Evolutionary conservation across 2,329 filamentous ascomycete species (phyloP), one percentile per base, ranked within the genome.

Genomic region (Botrytis elliptica): DNA sequence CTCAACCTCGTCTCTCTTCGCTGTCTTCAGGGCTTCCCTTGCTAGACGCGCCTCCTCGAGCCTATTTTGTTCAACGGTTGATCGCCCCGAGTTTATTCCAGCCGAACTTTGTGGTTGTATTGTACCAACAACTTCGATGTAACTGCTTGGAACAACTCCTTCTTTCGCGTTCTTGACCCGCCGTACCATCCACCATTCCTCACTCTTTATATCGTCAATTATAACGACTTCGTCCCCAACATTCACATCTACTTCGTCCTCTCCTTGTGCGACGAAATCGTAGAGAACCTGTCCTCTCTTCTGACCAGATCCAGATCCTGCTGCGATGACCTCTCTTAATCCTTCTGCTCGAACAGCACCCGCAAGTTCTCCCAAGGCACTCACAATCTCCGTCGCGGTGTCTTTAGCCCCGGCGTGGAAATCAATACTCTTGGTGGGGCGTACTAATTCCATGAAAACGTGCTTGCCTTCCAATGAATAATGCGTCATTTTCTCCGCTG

Each of bases 381-480:
- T 88, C 46, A 97, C 93, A 80, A 99, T 98, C 83, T 98, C 95
- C 77, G 95, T 90, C 10, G 96, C 96, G 9, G 95, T 98, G 82
- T 98, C 96, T 83, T 98, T 99, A 64, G 95, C 94, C 62, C 96
- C 96, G 29, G 96, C 97, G 82, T 99, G 96, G 77, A 99, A 97
- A 83, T 99, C 96, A 74, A 98, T 87, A 82, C 94, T 98, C 85
- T 95, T 98, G 83, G 93, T 97, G 10, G 96, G 96, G 71, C 92
- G 88, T 70, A 98, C 91, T 65, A 99, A 86, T 82, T 99, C 96
- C 81, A 99, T 87, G 80, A 99, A 99, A 22, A 99, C 93, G 83
- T 98, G 96, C 81, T 99, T 99, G 52, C 95, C 96, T 84, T 99
- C 96, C 74, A 97, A 94, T 36, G 95, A 98, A 82, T 98, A 98